Conservation (phyloP, 306 rosid species). For the Lathyrus oleraceus region DNA sequence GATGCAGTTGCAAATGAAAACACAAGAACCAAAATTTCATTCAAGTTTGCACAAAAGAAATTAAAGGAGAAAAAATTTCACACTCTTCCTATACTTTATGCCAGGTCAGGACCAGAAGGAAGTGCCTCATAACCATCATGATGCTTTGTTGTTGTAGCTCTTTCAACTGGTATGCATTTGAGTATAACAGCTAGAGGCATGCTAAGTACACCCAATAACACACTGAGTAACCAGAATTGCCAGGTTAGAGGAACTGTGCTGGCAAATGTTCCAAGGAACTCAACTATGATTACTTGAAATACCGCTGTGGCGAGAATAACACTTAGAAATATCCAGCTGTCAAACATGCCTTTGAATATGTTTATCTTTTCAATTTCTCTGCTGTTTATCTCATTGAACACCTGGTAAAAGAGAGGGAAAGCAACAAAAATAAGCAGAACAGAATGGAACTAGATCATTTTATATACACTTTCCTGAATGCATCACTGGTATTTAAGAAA, state of each 20-base stretch:
- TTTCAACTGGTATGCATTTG: slow-evolving; percentile 76
- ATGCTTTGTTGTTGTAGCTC: slow-evolving; percentile 31
- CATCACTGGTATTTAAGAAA: not conserved
- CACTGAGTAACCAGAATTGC: slow-evolving; percentile 74
- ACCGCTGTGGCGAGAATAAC: slow-evolving; percentile 64
- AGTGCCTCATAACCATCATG: slow-evolving; percentile 81
- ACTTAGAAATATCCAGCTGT: slow-evolving; percentile 68
- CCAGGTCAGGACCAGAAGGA: slow-evolving; percentile 59
- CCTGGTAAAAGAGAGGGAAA: slow-evolving; percentile 43
- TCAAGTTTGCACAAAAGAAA: not conserved
- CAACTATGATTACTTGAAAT: slow-evolving; percentile 72
- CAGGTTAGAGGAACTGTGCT: slow-evolving; percentile 87
- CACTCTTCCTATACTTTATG: slow-evolving; percentile 32
- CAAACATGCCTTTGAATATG: slow-evolving; percentile 74
- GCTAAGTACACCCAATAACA: slow-evolving; percentile 73
- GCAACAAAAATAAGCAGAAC: slow-evolving; percentile 2
- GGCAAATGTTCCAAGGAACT: slow-evolving; percentile 77
- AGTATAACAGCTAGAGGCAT: slow-evolving; percentile 63
- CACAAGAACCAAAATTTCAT: slow-evolving; percentile 26
- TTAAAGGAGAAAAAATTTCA: not conserved
- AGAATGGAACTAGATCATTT: not conserved
- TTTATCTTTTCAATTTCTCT: slow-evolving; percentile 86
- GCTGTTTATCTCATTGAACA: slow-evolving; percentile 90
- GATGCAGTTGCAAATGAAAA: not conserved
- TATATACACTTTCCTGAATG: not conserved